Evolutionary conservation across 805 yeast species (phyloP).

Genomic region (Jamesozyma jinghongensis): DNA sequence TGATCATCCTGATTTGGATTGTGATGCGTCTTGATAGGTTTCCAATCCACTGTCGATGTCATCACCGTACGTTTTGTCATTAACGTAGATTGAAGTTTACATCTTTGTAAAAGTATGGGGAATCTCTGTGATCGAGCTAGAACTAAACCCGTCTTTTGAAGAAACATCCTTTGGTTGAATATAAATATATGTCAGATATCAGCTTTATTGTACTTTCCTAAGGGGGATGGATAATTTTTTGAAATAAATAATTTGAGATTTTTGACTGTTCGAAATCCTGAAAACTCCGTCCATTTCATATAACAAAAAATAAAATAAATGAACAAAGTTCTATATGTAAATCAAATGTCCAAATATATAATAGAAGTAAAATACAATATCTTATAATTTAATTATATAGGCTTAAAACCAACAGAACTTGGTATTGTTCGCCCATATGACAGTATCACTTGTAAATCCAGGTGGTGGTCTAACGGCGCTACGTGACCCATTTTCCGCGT

Average conservation of each 20-base stretch:
- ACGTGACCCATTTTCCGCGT: constrained; percentile 27
- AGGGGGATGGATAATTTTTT: too few relatives aligned
- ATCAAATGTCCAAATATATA: too few relatives aligned
- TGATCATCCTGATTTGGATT: constrained; percentile 34
- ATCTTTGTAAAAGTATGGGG: neutral
- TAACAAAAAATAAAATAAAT: too few relatives aligned
- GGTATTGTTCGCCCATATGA: constrained; percentile 37
- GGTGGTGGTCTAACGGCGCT: constrained; percentile 35
- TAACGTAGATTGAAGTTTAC: neutral
- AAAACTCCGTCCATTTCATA: too few relatives aligned
- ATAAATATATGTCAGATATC: too few relatives aligned
- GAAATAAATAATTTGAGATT: too few relatives aligned
- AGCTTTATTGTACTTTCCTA: too few relatives aligned
- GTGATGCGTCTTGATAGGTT: constrained; percentile 50
- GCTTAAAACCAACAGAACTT: constrained; percentile 43
- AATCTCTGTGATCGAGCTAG: neutral
- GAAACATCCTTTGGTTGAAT: too few relatives aligned
- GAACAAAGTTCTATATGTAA: too few relatives aligned
- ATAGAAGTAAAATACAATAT: too few relatives aligned
- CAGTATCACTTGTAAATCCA: constrained; percentile 15
- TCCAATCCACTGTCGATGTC: constrained; percentile 77
- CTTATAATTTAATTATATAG: too few relatives aligned
- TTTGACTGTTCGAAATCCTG: too few relatives aligned
- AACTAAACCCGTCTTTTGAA: neutral
- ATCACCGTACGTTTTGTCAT: constrained; percentile 32